These are phyloP conservation scores for Fusarium anguioides DNA, from an alignment of 2,329 filamentous ascomycete genomes.

Conservation along the genomic window DNA sequence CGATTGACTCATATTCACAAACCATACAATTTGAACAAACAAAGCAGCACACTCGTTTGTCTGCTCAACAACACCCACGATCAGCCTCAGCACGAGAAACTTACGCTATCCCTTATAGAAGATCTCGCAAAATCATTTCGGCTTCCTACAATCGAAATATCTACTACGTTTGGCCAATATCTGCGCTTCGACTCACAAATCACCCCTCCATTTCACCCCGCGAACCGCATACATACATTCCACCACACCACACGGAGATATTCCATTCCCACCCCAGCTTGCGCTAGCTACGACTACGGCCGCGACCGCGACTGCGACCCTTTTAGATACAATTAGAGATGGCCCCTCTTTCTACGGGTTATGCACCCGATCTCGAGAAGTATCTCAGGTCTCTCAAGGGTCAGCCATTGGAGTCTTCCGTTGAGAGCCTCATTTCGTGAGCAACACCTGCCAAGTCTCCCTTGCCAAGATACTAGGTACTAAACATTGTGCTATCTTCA, in stretches of 20 bases:
- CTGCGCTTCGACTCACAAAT: conserved; percentile 18
- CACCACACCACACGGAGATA: conserved; percentile 12
- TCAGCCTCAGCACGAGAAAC: conserved; percentile 2
- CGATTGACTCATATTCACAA: conserved; percentile 43
- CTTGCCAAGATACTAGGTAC: conserved; percentile 7
- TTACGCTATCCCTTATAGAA: not conserved
- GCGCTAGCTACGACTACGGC: conserved; percentile 27
- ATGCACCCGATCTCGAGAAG: conserved; percentile 78
- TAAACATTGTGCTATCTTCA: conserved; percentile 50
- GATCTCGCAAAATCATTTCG: not conserved
- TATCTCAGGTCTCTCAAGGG: conserved; percentile 84
- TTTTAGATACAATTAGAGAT: conserved; percentile 43
- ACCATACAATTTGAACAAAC: conserved; percentile 16
- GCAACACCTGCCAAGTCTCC: conserved; percentile 41
- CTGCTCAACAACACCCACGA: conserved; percentile 13
- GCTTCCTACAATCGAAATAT: not conserved
- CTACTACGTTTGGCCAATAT: not conserved
- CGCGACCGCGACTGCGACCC: conserved; percentile 10
- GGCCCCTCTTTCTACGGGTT: conserved; percentile 51
- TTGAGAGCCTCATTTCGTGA: conserved; percentile 86
- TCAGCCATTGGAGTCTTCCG: conserved; percentile 80
- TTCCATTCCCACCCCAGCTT: conserved; percentile 27
- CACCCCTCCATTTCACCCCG: conserved; percentile 37
- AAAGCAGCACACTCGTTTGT: conserved; percentile 20
- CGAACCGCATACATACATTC: conserved; percentile 31